Percentiles rank a stretch among this genome's conserved stretches.
These are phyloP conservation scores for Colletotrichum sp. DNA, from an alignment of 2,329 filamentous ascomycete species.

Conservation along the genomic window DNA sequence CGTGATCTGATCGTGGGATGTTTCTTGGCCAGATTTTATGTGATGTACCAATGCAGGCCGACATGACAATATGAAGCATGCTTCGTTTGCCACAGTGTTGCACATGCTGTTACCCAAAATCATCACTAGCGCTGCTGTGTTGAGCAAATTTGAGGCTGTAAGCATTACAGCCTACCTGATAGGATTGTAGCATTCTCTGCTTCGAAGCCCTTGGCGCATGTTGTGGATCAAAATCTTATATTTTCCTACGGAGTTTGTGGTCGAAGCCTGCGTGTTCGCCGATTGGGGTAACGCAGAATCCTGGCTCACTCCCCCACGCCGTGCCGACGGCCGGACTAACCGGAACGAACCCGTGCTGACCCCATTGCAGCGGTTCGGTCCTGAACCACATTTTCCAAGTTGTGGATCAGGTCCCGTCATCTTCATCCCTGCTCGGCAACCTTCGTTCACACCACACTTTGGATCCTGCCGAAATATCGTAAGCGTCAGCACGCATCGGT, in stretches of 20 bases:
- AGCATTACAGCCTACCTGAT: background rate
- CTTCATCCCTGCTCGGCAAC: background rate
- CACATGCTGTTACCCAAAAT: background rate
- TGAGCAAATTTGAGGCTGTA: background rate
- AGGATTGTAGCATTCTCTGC: background rate
- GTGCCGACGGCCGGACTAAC: background rate
- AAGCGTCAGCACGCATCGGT: background rate
- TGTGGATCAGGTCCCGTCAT: background rate
- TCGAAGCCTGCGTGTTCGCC: background rate
- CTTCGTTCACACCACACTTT: background rate
- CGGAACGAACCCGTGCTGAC: background rate
- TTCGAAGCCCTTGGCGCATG: background rate
- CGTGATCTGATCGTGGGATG: background rate
- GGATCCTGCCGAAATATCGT: background rate
- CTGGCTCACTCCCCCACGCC: background rate
- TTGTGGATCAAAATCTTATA: background rate
- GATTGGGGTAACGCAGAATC: background rate
- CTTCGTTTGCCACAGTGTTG: background rate
- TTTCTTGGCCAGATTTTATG: background rate
- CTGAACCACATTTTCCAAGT: background rate
- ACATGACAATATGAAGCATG: background rate
- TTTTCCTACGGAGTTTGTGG: background rate
- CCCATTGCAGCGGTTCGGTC: background rate
- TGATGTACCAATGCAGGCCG: background rate
- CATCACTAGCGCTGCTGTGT: background rate